Base-by-base conservation (phyloP, 108 stramenopile species). In the Cyclotella cryptica region DNA sequence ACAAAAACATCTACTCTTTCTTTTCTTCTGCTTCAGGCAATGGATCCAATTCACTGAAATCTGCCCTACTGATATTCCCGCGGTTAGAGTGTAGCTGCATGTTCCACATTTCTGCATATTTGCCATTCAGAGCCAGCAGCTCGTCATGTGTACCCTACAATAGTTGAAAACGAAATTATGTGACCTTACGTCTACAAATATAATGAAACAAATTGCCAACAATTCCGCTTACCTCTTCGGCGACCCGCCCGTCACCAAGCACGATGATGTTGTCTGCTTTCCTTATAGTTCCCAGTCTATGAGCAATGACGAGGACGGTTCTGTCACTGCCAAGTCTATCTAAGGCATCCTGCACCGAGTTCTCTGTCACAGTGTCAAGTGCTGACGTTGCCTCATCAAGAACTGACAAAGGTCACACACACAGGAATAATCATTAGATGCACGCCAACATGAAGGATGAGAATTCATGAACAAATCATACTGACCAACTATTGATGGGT, bases 251-350 rank as follows among this genome's bases (percentile, higher is more conserved):
- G 67, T 91, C 89, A 41, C 96, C 92, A 46, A 99, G 78, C 10
- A 99, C 99, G 64, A 98, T 75, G 75, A 99, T 99, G 65, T 98
- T 97, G 76, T 99, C 97, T 3, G 98, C 97, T 58, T 95, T 88
- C 58, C 93, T 89, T 69, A 98, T 94, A 14, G 99, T 99, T 35
- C 96, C 95, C 13, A 99, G 77, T 59, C 99, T 84, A 82, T 99
- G 99, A 0, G 99, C 99, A 82, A 99, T 98, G n/a, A 98, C 95
- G 44, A 99, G 51, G 19, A 91, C 90, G 12, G 99, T 99, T 9
- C 98, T 79, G 29, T 96, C 84, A 18, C 72, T 76, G 19, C 92
- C 93, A 41, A 98, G 79, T 21, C 88, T 80, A 86, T 99, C 97
- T 28, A 99, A 87, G 21, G 99, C 99, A 70, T 99, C 97, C 75